These are phyloP conservation scores for Blastocystis sp. DNA, from an alignment of 352 stramenopile genomes.

Conservation along the genomic window DNA sequence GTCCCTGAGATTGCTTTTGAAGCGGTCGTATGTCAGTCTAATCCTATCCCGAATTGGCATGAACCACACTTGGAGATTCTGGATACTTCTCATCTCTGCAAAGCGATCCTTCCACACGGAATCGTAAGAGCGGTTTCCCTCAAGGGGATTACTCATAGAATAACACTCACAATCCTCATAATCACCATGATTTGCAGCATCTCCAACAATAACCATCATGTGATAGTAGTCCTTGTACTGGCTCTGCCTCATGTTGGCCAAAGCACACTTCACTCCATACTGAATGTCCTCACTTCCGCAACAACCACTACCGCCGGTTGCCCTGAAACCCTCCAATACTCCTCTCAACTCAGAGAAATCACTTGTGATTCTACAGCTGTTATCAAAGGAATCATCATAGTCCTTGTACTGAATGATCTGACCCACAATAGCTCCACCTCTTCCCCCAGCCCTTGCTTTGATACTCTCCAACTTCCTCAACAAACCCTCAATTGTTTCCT, in stretches of 20 bases:
- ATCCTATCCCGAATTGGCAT: slow-evolving; percentile 12
- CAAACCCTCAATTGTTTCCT: background rate
- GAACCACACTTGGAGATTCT: background rate
- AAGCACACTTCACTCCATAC: slow-evolving; percentile 10
- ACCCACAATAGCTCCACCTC: slow-evolving; percentile 2
- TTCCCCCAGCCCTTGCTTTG: background rate
- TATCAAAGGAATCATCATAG: background rate
- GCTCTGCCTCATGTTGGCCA: background rate
- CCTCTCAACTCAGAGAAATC: slow-evolving; percentile 13
- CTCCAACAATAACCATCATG: slow-evolving; percentile 37
- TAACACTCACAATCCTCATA: background rate
- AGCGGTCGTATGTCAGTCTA: too few species aligned
- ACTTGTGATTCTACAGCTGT: background rate
- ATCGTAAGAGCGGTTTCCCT: background rate
- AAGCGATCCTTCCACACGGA: background rate
- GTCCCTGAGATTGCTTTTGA: too few species aligned
- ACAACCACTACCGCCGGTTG: too few species aligned
- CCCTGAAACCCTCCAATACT: too few species aligned
- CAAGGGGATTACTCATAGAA: background rate
- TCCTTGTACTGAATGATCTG: slow-evolving; percentile 6
- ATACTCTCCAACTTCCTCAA: background rate
- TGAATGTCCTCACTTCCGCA: slow-evolving; percentile 63
- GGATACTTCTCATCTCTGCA: background rate
- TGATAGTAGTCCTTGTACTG: slow-evolving; percentile 12
- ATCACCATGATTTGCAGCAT: slow-evolving; percentile 22